Evolutionary conservation across 768 basidiomycete genomes (phyloP).

Genomic region (Mycena pura): DNA sequence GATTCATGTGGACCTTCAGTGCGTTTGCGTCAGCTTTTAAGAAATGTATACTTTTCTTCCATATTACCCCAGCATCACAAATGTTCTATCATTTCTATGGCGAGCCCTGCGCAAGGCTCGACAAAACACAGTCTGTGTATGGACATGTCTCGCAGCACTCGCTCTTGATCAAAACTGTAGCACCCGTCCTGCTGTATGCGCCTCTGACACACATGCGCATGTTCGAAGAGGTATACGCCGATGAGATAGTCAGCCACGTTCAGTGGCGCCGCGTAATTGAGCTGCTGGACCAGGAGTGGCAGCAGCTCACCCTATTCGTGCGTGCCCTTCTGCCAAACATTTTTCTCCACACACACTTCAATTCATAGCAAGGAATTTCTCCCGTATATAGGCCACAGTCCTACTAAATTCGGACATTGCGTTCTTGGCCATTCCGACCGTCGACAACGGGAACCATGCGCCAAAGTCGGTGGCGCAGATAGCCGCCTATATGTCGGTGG

Average conservation of each 20-base stretch:
- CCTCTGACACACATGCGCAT: conserved; percentile 10
- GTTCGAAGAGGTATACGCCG: conserved; percentile 46
- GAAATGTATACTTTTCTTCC: not conserved
- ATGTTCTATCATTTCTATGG: conserved; percentile 18
- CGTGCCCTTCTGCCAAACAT: conserved; percentile 11
- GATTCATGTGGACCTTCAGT: conserved; percentile 18
- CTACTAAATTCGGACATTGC: conserved; percentile 50
- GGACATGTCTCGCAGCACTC: not conserved
- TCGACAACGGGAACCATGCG: conserved; percentile 21
- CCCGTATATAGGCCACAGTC: conserved; percentile 38
- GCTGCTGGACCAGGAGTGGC: conserved; percentile 39
- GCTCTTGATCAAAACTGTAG: conserved; percentile 2
- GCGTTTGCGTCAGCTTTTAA: not conserved
- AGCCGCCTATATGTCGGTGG: conserved; percentile 6
- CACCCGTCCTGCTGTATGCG: conserved; percentile 13
- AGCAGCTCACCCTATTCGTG: conserved; percentile 48
- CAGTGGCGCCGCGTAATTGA: conserved; percentile 43
- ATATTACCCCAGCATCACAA: not conserved
- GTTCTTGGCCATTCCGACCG: conserved; percentile 49
- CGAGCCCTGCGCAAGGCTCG: conserved; percentile 17
- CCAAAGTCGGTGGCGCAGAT: conserved; percentile 1
- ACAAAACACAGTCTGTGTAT: conserved; percentile 5
- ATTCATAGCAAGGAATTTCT: not conserved
- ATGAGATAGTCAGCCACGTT: conserved; percentile 36
- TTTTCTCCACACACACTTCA: conserved; percentile 20